phyloP scores from a whole-genome alignment of 140 eudicot genomes.

The Stevia rebaudiana region DNA sequence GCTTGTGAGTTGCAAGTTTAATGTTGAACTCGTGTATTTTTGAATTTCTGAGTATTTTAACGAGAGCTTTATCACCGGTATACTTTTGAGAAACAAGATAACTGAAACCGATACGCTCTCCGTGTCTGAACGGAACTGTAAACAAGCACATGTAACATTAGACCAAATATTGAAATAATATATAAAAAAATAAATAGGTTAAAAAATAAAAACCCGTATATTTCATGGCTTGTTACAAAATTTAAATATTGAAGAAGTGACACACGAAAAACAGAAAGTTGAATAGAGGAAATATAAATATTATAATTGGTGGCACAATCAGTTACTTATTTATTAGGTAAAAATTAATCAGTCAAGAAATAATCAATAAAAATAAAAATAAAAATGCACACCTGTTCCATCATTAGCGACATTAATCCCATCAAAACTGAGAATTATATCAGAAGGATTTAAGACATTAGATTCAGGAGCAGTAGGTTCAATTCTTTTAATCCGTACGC shows the following conservation, averaged over 20 bases:
- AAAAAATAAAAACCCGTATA: background rate
- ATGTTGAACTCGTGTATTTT: constrained; percentile 43
- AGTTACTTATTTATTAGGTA: too few species aligned
- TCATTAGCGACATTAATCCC: constrained; percentile 71
- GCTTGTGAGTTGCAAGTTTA: constrained; percentile 52
- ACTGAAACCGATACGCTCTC: constrained; percentile 73
- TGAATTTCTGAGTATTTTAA: constrained; percentile 51
- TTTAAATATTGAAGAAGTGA: too few species aligned
- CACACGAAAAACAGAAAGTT: too few species aligned
- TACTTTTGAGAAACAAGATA: constrained; percentile 68
- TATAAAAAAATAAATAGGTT: background rate
- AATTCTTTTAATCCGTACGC: constrained; percentile 59
- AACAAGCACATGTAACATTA: constrained; percentile 5
- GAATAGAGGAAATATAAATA: too few species aligned
- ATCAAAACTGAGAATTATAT: constrained; percentile 63
- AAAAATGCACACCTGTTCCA: constrained; percentile 51
- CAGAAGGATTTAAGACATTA: constrained; percentile 47
- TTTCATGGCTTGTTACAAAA: too few species aligned
- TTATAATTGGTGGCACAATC: too few species aligned
- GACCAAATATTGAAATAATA: background rate
- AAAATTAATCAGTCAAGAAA: background rate
- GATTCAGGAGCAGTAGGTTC: constrained; percentile 75
- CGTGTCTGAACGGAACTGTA: constrained; percentile 74
- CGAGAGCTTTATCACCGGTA: constrained; percentile 54
- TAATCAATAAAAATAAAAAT: background rate